Evolutionary conservation across 345 rosid species (phyloP), one percentile per base, ranked within the genome.

Genomic region (Zanthoxylum bungeanum): DNA sequence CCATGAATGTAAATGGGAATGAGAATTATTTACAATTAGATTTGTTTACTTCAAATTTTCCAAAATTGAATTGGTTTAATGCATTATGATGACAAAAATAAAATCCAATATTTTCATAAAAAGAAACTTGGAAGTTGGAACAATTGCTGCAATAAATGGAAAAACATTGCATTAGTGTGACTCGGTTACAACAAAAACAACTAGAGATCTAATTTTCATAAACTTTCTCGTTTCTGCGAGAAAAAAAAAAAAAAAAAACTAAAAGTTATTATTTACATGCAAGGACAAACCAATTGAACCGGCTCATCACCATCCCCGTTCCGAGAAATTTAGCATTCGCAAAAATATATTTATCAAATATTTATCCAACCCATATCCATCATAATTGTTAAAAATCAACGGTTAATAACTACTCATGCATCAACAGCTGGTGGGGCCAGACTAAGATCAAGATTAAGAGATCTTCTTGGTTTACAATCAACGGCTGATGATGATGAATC

Each of bases 361-460:
- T 1, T 25, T n/a, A n/a, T n/a, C n/a, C n/a, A 58, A 52, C 14
- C 53, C 53, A 52, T 71, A 36, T 27, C 66, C 34, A 27, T 27
- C 34, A 27, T 39, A 55, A 65, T 24, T 37, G 52, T 27, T 62
- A 24, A 51, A 27, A 16, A 36, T 16, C 24, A 71, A 34, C 33
- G 10, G 12, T 31, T 22, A n/a, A 40, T 14, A 59, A 16, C 62
- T n/a, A 37, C 12, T 85, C 83, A 92, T 37, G 88, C 84, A 27
- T 87, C 92, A 5, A 79, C 81, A 4, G 76, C 79, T 3, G 92
- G 87, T 7, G 98, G 90, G 36, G 89, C 87, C 65, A 87, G 83
- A 65, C 90, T 90, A 39, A 90, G 96, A 70, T 92, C 98, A 19
- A 90, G 76, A 71, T 74, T 77, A 7, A 78, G 77, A 62, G 62